phyloP scores from a whole-genome alignment of 2,329 filamentous ascomycete species.

The Aschersonia sp. region DNA sequence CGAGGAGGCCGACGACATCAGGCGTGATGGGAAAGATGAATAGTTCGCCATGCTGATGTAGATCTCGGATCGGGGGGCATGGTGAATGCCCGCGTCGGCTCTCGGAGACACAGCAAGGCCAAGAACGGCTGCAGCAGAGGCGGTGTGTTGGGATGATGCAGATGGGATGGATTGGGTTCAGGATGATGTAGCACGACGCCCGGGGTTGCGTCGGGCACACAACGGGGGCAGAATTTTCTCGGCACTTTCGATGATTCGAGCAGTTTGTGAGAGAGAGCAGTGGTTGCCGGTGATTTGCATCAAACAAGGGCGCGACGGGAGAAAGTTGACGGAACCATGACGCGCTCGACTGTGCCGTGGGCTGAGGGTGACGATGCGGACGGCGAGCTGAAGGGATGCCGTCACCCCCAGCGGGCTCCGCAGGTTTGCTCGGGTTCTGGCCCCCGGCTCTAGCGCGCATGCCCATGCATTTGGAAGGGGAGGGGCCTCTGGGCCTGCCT shows the following conservation, averaged over 20 bases:
- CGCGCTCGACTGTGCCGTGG: neutral
- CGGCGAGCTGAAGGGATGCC: neutral
- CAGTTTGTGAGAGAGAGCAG: neutral
- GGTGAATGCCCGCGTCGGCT: slow-evolving; percentile 4
- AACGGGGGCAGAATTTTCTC: neutral
- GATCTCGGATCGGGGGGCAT: slow-evolving; percentile 14
- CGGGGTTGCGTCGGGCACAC: neutral
- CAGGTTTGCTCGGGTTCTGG: neutral
- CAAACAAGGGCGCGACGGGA: neutral
- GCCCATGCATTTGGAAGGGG: neutral
- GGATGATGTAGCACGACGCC: neutral
- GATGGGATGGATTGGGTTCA: neutral
- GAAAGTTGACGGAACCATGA: neutral
- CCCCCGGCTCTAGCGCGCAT: neutral
- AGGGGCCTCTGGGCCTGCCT: too few relatives aligned
- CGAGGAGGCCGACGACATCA: slow-evolving; percentile 11
- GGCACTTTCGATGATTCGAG: neutral
- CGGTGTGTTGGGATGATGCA: neutral
- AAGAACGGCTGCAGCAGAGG: neutral
- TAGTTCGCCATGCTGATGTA: slow-evolving; percentile 18
- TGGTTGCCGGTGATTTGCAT: neutral
- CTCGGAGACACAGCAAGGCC: neutral
- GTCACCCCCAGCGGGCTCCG: neutral
- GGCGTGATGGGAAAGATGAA: slow-evolving; percentile 15
- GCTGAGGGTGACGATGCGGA: neutral